Conservation (phyloP, 768 basidiomycete species). For the Cubamyces lactineus region DNA sequence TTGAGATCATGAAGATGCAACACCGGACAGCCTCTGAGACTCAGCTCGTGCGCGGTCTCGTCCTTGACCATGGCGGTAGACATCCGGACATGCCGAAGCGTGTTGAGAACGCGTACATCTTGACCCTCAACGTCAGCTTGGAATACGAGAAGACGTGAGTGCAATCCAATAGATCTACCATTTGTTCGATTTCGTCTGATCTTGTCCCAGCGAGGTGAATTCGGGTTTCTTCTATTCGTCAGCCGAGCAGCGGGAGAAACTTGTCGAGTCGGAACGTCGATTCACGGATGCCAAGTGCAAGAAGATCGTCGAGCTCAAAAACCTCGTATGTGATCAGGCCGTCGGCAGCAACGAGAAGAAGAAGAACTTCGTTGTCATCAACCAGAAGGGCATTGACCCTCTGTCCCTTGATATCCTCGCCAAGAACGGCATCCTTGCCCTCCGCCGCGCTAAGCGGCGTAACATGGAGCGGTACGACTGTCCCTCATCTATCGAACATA, state of each 20-base stretch:
- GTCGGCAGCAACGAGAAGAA: slow-evolving; percentile 79
- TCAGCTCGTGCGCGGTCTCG: slow-evolving; percentile 91
- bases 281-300: slow-evolving; percentile 93
- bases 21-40: slow-evolving; percentile 98
- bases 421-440: slow-evolving; percentile 94
- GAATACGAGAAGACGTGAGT: slow-evolving; percentile 99
- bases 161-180: slow-evolving; percentile 13
- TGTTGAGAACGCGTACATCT: slow-evolving; percentile 92
- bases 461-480: slow-evolving; percentile 91
- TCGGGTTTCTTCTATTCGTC: slow-evolving; percentile 99
- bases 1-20: slow-evolving; percentile 99
- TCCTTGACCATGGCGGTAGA: slow-evolving; percentile 95
- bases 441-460: slow-evolving; percentile 93
- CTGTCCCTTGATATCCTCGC: slow-evolving; percentile 93
- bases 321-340: slow-evolving; percentile 92
- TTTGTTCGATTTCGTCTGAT: slow-evolving; percentile 22
- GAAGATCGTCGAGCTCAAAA: slow-evolving; percentile 97
- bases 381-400: slow-evolving; percentile 99
- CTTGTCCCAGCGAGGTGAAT: slow-evolving; percentile 84
- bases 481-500: slow-evolving; percentile 5
- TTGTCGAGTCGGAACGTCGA: slow-evolving; percentile 94
- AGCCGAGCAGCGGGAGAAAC: slow-evolving; percentile 96
- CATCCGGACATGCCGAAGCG: slow-evolving; percentile 99
- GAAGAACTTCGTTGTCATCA: slow-evolving; percentile 92
- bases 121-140: slow-evolving; percentile 95